Percentiles rank a stretch among this genome's conserved stretches.
These are phyloP conservation scores for Lepidium campestre DNA, from an alignment of 441 rosid species.

Conservation along the genomic window DNA sequence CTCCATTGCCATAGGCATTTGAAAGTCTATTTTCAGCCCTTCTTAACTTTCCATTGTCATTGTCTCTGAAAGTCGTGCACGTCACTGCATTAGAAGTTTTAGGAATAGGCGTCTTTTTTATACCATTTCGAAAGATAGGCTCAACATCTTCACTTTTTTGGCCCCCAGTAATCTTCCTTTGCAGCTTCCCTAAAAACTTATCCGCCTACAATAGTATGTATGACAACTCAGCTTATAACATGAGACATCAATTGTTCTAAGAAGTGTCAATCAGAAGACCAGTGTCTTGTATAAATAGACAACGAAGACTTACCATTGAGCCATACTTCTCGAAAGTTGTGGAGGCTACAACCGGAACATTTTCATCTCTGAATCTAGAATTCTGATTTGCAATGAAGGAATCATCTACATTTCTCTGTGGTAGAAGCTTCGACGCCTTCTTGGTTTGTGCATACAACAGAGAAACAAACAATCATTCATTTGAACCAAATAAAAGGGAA, in stretches of 20 bases:
- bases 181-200: conserved; percentile 56
- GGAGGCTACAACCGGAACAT: no score
- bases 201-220: conserved; percentile 46
- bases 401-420: conserved; percentile 37
- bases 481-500: conserved; percentile 5
- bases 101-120: conserved; percentile 10
- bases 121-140: conserved; percentile 17
- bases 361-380: neutral
- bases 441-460: conserved; percentile 15
- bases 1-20: conserved; percentile 25
- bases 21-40: conserved; percentile 15
- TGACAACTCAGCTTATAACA: conserved; percentile 12
- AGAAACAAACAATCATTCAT: conserved; percentile 18
- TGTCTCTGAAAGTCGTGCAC: conserved; percentile 15
- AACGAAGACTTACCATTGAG: conserved; percentile 37
- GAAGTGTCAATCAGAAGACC: neutral
- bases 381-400: conserved; percentile 18
- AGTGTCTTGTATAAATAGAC: neutral
- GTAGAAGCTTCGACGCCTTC: conserved; percentile 54
- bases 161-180: conserved; percentile 35
- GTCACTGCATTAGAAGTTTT: conserved; percentile 27
- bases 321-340: conserved; percentile 38
- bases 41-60: conserved; percentile 19
- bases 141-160: conserved; percentile 25
- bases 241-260: neutral